These are phyloP conservation scores for Candida pini DNA, from an alignment of 805 yeast species.

Conservation along the genomic window DNA sequence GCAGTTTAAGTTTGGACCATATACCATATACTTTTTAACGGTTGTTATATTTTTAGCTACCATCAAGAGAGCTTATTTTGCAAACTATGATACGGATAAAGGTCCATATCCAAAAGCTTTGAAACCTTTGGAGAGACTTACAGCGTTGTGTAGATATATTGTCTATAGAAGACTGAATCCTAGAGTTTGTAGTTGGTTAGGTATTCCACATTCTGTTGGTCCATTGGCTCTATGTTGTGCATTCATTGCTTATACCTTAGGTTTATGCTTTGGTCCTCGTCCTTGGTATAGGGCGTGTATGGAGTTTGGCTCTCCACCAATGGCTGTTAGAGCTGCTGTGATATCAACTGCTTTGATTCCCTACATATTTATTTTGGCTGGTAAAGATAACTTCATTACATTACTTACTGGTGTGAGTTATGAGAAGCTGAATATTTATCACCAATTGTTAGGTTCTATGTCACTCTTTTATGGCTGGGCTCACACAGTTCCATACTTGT, in stretches of 20 bases:
- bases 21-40: slow-evolving; percentile 35
- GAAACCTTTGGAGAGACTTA: slow-evolving; percentile 13
- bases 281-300: slow-evolving; percentile 46
- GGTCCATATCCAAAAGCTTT: slow-evolving; percentile 2
- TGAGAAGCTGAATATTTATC: slow-evolving; percentile 48
- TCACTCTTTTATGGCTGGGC: slow-evolving; percentile 39
- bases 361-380: slow-evolving; percentile 43
- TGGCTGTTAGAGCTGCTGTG: slow-evolving; percentile 48
- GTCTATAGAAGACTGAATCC: slow-evolving; percentile 30
- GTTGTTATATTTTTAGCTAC: slow-evolving; percentile 31
- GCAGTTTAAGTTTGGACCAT: slow-evolving; percentile 30
- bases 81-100: slow-evolving; percentile 16
- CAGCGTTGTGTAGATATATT: slow-evolving; percentile 27
- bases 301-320: slow-evolving; percentile 56
- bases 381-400: slow-evolving; percentile 47
- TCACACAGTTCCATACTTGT: slow-evolving; percentile 46
- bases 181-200: slow-evolving; percentile 27
- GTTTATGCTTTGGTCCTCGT: slow-evolving; percentile 37
- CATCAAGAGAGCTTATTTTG: slow-evolving; percentile 23
- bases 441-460: slow-evolving; percentile 41
- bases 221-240: slow-evolving; percentile 28
- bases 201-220: slow-evolving; percentile 35
- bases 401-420: slow-evolving; percentile 48
- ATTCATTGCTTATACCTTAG: slow-evolving; percentile 30
- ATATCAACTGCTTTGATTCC: slow-evolving; percentile 48